Evolutionary conservation across 23 red algal genomes (phyloP).

Genomic region (Agarophyton chilense): DNA sequence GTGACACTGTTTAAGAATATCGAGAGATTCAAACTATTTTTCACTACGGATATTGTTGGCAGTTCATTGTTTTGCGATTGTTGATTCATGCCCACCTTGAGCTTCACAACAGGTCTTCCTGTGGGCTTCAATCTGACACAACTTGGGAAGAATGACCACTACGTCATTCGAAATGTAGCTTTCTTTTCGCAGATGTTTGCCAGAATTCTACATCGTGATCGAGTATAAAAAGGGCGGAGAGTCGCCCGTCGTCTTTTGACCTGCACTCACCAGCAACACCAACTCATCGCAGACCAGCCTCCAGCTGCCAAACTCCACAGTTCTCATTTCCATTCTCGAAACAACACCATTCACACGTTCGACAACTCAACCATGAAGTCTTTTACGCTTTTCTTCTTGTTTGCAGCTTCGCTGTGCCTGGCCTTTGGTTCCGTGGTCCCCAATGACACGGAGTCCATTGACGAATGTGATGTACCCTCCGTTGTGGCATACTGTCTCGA

Average conservation of each 20-base stretch:
- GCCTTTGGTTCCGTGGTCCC: not conserved
- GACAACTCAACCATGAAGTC: not conserved
- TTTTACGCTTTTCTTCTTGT: conserved; percentile 16
- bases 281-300: too few relatives aligned
- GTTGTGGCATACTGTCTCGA: conserved; percentile 17
- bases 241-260: too few relatives aligned
- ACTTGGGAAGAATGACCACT: too few relatives aligned
- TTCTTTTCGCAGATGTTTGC: too few relatives aligned
- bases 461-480: not conserved
- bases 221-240: not conserved
- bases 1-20: too few relatives aligned
- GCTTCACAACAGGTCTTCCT: not conserved
- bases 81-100: not conserved
- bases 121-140: not conserved
- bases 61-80: conserved; percentile 28
- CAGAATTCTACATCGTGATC: too few relatives aligned
- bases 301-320: too few relatives aligned
- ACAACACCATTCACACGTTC: not conserved
- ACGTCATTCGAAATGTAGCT: too few relatives aligned
- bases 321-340: not conserved
- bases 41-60: too few relatives aligned
- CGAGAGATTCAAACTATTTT: too few relatives aligned
- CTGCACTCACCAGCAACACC: not conserved
- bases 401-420: not conserved
- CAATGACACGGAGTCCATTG: not conserved